Conservation (phyloP, 768 basidiomycete species). For the Boletus fagicola region DNA sequence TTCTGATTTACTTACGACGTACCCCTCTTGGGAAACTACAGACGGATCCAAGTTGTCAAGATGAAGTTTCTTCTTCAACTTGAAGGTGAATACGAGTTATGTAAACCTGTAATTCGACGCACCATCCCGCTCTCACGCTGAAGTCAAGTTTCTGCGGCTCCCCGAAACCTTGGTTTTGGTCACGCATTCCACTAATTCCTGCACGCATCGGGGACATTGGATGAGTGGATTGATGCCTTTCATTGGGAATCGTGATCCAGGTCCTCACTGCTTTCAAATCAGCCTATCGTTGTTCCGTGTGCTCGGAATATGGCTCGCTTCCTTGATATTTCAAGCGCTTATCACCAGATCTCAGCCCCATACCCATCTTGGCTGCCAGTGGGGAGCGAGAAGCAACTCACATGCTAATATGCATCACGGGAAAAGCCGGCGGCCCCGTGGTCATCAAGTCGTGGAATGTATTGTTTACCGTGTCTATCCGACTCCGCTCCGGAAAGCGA, state of each 20-base stretch:
- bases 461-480: not conserved
- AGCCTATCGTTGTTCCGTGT: not conserved
- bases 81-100: too few species aligned
- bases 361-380: not conserved
- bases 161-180: not conserved
- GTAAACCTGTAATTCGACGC: too few species aligned
- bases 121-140: not conserved
- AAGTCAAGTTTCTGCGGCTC: not conserved
- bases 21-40: too few species aligned
- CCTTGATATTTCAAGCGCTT: not conserved
- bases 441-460: not conserved
- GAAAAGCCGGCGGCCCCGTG: not conserved
- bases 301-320: not conserved
- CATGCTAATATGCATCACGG: not conserved
- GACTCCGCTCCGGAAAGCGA: not conserved
- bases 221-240: not conserved
- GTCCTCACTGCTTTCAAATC: not conserved
- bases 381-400: not conserved
- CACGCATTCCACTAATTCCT: not conserved
- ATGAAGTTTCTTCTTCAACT: not conserved
- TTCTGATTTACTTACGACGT: not conserved
- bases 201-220: not conserved
- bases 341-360: not conserved
- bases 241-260: not conserved
- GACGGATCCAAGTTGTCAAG: not conserved